phyloP scores from a whole-genome alignment of 139 green algal genomes.

The Tetraselmis striata region DNA sequence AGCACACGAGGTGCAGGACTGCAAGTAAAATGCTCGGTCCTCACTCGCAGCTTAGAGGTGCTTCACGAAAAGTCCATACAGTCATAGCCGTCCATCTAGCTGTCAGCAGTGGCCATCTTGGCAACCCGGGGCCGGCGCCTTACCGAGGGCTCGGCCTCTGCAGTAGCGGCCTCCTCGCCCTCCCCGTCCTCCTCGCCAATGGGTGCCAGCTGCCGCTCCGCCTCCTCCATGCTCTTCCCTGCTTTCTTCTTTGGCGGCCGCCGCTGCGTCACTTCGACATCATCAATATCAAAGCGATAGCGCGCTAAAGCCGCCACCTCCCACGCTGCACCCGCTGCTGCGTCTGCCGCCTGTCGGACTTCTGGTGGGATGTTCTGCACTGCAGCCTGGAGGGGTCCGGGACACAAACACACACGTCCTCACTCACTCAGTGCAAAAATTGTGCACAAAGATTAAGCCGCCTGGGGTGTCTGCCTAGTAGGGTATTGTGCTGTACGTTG shows the following conservation, averaged over 20 bases:
- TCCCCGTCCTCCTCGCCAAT: background rate
- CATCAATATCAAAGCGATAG: background rate
- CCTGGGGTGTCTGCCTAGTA: too few species aligned
- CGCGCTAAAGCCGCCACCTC: background rate
- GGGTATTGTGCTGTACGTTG: too few species aligned
- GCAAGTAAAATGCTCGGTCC: too few species aligned
- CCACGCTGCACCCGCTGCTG: background rate
- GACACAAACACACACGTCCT: background rate
- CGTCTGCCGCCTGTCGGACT: background rate
- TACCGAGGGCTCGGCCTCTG: too few species aligned
- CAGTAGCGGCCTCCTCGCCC: background rate
- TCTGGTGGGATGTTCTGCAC: background rate
- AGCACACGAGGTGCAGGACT: too few species aligned
- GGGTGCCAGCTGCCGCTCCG: background rate
- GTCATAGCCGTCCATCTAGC: too few species aligned
- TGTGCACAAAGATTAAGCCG: too few species aligned
- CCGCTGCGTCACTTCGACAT: background rate
- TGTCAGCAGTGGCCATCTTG: too few species aligned
- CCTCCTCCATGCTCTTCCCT: background rate
- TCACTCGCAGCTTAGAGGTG: too few species aligned
- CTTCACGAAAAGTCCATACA: too few species aligned
- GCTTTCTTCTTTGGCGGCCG: background rate
- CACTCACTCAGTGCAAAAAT: too few species aligned
- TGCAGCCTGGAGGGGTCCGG: background rate
- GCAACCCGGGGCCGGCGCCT: too few species aligned